Evolutionary conservation across 2,329 filamentous ascomycete genomes (phyloP).

Genomic region (Trichoderma sp.): DNA sequence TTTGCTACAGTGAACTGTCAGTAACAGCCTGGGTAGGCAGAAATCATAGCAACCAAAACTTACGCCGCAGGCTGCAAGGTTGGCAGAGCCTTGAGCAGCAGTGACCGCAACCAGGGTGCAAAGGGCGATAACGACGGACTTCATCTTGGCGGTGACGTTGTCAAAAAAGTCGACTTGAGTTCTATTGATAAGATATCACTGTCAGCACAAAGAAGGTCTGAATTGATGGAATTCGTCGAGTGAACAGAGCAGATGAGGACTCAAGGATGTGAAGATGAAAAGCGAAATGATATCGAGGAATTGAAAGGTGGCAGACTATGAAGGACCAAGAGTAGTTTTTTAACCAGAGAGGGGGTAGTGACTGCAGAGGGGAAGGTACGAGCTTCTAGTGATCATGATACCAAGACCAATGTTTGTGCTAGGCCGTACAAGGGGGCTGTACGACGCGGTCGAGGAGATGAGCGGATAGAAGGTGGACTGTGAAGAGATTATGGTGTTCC

Average conservation of each 20-base stretch:
- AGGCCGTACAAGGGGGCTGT: conserved; percentile 31
- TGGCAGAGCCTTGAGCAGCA: conserved; percentile 41
- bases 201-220: neutral
- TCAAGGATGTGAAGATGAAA: neutral
- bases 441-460: conserved; percentile 23
- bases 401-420: conserved; percentile 30
- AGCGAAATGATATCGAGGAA: neutral
- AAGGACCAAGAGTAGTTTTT: neutral
- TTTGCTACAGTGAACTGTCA: conserved; percentile 38
- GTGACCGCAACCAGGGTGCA: conserved; percentile 42
- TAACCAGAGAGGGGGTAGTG: conserved; percentile 13
- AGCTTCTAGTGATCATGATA: conserved; percentile 20
- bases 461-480: conserved; percentile 23
- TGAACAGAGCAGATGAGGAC: neutral
- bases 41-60: conserved; percentile 31
- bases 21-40: neutral
- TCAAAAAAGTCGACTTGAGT: conserved; percentile 10
- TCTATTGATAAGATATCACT: conserved; percentile 16
- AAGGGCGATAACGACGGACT: conserved; percentile 45
- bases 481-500: conserved; percentile 20
- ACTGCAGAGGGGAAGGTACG: conserved; percentile 21
- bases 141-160: conserved; percentile 46
- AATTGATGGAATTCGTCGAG: neutral
- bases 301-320: neutral
- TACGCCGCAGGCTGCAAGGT: conserved; percentile 54